These are phyloP conservation scores for Alternaria conjuncta DNA, from an alignment of 2,329 filamentous ascomycete genomes.

Conservation along the genomic window DNA sequence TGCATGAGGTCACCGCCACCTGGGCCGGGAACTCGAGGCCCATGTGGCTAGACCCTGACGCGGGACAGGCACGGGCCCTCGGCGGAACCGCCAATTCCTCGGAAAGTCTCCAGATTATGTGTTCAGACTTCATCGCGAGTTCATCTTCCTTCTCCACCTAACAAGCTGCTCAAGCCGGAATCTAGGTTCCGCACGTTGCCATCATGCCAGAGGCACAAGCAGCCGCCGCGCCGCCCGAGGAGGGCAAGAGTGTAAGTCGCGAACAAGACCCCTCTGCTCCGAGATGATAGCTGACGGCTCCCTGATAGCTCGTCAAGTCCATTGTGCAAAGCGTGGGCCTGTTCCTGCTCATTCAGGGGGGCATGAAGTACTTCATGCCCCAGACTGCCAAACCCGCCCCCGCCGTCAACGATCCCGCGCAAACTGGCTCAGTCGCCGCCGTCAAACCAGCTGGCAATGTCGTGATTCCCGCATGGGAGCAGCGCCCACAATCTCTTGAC, in stretches of 20 bases:
- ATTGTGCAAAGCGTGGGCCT: constrained; percentile 64
- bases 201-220: constrained; percentile 41
- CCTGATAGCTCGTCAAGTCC: constrained; percentile 42
- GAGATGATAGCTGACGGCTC: constrained; percentile 20
- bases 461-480: constrained; percentile 45
- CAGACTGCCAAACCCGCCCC: constrained; percentile 16
- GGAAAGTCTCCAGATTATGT: constrained; percentile 3
- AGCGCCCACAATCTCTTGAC: constrained; percentile 54
- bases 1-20: constrained; percentile 22
- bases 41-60: constrained; percentile 22
- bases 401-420: constrained; percentile 25
- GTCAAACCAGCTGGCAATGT: constrained; percentile 32
- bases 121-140: constrained; percentile 12
- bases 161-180: constrained; percentile 16
- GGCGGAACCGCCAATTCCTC: constrained; percentile 11
- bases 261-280: neutral
- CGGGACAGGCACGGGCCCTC: constrained; percentile 5
- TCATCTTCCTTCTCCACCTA: constrained; percentile 1
- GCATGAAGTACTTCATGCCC: constrained; percentile 63
- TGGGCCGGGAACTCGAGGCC: constrained; percentile 16
- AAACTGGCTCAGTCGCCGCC: constrained; percentile 22
- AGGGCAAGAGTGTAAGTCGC: constrained; percentile 35
- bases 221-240: constrained; percentile 18
- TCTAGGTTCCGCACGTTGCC: constrained; percentile 15
- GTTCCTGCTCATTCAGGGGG: constrained; percentile 65